Evolutionary conservation across 192 early-diverging fungal species (phyloP), one percentile per base, ranked within the genome.

Genomic region (Coemansia sp.): DNA sequence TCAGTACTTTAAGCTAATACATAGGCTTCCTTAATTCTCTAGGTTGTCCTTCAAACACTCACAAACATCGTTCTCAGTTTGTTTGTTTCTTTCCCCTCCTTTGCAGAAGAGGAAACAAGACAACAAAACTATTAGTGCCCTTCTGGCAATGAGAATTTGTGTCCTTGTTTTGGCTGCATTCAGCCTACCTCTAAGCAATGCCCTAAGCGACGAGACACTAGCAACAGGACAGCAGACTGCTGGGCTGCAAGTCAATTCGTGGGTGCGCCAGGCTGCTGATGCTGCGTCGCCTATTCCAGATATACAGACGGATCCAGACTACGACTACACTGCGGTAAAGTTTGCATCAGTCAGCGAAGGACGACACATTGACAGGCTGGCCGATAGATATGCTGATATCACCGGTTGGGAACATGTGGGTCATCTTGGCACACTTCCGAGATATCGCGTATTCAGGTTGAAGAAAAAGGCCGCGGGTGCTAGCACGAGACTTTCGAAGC

Each of bases 331-430:
- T 4, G 76, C 76, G 3, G 60, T 78, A 21, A 78, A 78, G 59
- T 78, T 78, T 47, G 50, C 54, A 9, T 19, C 49, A 12, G 4
- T 28, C 48, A 10, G 24, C 31, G 10, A 34, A 3, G 48, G 25
- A 32, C 50, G n/a, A 34, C 34, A 48, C 30, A 31, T 67, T 7
- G 76, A 78, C 28, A 16, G n/a, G 19, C n/a, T 62, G 18, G 77
- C 77, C 10, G 34, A 19, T 22, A 21, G 34, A 32, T 74, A 74
- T 49, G 67, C 77, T 10, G 28, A 14, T 12, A 32, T 41, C 41
- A 67, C 68, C 10, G 72, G 72, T 3, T 74, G 68, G 77, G 72
- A 80, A 38, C 30, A 71, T 28, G 72, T 73, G 0, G 77, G 77
- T 0, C 68, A 31, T n/a, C 41, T 80, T 27, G 77, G 77, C 16